Evolutionary conservation across 495 filamentous ascomycete genomes (phyloP), one percentile per base, ranked within the genome.

Genomic region (Podospora didyma): DNA sequence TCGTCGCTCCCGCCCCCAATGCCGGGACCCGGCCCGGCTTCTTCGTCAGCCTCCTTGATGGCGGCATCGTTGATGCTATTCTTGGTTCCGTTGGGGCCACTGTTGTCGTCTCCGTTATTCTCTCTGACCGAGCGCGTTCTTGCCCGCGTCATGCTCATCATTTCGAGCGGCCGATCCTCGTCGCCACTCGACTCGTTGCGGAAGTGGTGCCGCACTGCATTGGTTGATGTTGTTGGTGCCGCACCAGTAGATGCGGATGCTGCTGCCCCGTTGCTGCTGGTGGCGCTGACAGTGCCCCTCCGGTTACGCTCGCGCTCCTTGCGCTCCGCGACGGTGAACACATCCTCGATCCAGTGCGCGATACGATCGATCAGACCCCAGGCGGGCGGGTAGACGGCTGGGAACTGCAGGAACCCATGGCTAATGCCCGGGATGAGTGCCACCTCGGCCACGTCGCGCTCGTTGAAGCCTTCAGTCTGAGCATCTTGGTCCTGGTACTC

Each of bases 401-500:
- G 89, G 71, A 98, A 96, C 66, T 96, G 92, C 60, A 96, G 66
- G 68, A 98, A 97, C 0, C 94, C 94, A 64, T 98, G 94, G 10
- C 83, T 88, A 28, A 96, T 86, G 0, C 92, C 91, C 0, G 93
- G 94, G 3, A 98, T 84, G 31, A 97, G 71, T 1, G 80, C 81
- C 2, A 96, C 86, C 64, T 96, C 89, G 0, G 95, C 88, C 48
- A 86, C 80, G 49, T 89, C 84, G 63, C 83, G 83, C 56, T 90
- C 91, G 35, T 89, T 79, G 64, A 93, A 96, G 14, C 74, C 77
- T 17, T 50, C 23, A 48, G 65, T 53, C 23, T 52, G 7, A 16
- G 62, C 63, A 46, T 69, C 57, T 34, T 49, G 46, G 20, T 70
- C 69, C 19, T 49, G 51, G 51, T 78, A 71, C 46, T 68, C 65